Evolutionary conservation across 352 stramenopile genomes (phyloP).

Genomic region (Phytophthora agathidicida): DNA sequence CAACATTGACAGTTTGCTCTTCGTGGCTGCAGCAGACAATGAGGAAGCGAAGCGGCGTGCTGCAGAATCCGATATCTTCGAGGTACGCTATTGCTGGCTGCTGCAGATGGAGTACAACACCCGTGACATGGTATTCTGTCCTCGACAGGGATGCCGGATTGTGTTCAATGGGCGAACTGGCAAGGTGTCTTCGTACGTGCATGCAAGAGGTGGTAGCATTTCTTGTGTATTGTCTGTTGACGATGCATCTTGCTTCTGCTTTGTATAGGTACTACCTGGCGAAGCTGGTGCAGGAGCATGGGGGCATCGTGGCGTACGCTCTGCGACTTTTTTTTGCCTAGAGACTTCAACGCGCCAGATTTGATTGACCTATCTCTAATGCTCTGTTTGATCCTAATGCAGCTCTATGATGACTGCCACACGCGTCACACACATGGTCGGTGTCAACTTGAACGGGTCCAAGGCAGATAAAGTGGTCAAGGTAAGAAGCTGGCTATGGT

Average conservation of each 20-base stretch:
- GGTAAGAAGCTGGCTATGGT: slow-evolving; percentile 32
- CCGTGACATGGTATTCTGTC: not conserved
- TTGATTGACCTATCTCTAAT: slow-evolving; percentile 3
- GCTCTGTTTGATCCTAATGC: slow-evolving; percentile 1
- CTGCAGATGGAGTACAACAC: no score
- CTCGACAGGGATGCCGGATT: slow-evolving; percentile 69
- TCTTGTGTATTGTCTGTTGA: not conserved
- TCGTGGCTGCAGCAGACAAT: slow-evolving; percentile 9
- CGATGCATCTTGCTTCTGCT: not conserved
- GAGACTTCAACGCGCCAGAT: not conserved
- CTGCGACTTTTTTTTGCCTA: slow-evolving; percentile 3
- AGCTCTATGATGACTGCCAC: slow-evolving; percentile 49
- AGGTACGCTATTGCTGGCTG: slow-evolving; percentile 31
- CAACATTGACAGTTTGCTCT: slow-evolving; percentile 6
- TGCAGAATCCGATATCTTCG: slow-evolving; percentile 50
- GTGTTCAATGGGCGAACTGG: slow-evolving; percentile 84
- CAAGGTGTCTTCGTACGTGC: slow-evolving; percentile 78
- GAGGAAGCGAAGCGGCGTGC: slow-evolving; percentile 13
- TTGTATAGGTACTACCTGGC: slow-evolving; percentile 74
- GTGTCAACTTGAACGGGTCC: slow-evolving; percentile 71
- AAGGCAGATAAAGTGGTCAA: slow-evolving; percentile 79
- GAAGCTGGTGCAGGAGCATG: slow-evolving; percentile 81
- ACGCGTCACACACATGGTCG: slow-evolving; percentile 85
- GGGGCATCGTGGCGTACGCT: slow-evolving; percentile 66
- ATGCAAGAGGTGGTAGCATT: not conserved